phyloP scores from a whole-genome alignment of 441 rosid genomes.

The Arabidopsis hybrid region DNA sequence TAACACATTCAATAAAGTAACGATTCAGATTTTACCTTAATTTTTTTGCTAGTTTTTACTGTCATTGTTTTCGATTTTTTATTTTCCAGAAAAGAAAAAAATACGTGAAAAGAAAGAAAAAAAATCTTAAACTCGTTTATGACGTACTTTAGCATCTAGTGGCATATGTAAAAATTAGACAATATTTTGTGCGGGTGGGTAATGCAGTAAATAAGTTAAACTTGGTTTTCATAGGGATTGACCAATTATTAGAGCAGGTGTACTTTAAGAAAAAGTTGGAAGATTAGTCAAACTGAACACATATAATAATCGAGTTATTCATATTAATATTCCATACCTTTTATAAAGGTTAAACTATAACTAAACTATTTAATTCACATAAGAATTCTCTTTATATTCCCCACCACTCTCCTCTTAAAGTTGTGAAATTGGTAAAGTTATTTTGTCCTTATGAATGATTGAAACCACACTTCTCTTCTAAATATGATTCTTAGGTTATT shows the following conservation, averaged over 20 bases:
- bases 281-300: conserved; percentile 22
- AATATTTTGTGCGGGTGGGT: not conserved
- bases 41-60: too few species aligned
- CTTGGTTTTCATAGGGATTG: conserved; percentile 14
- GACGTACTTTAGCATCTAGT: too few species aligned
- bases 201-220: not conserved
- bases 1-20: too few species aligned
- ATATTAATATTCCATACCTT: not conserved
- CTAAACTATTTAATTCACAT: not conserved
- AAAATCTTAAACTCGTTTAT: too few species aligned
- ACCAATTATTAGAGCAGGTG: conserved; percentile 1
- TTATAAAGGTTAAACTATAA: conserved; percentile 4
- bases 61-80: too few species aligned
- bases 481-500: not conserved
- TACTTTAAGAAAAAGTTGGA: not conserved
- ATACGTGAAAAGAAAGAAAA: not conserved
- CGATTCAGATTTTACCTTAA: too few species aligned
- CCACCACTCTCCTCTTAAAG: conserved; percentile 20
- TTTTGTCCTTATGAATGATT: conserved; percentile 21
- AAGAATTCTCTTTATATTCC: not conserved
- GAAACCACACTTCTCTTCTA: not conserved
- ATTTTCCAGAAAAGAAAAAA: too few species aligned
- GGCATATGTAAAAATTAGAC: too few species aligned
- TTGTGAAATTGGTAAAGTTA: conserved; percentile 9
- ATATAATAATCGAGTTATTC: not conserved